Conservation (phyloP, 179 eudicot species). For the Heliamphora pulchella region DNA sequence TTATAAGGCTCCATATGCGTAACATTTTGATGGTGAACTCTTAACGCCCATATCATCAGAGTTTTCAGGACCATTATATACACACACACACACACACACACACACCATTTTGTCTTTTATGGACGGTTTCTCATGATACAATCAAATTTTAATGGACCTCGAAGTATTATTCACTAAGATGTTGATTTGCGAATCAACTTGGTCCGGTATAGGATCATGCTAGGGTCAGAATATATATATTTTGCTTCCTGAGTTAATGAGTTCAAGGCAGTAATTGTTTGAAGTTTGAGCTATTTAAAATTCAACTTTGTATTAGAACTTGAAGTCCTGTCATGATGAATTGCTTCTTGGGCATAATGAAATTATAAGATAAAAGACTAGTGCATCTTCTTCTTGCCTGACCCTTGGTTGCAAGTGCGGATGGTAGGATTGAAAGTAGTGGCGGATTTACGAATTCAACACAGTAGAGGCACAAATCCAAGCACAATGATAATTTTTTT, state of each 20-base stretch:
- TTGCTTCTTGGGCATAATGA: background rate
- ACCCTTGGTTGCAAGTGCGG: too few relatives aligned
- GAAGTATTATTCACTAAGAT: too few relatives aligned
- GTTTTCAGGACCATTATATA: background rate
- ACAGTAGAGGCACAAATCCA: too few relatives aligned
- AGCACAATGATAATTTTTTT: too few relatives aligned
- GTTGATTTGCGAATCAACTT: too few relatives aligned
- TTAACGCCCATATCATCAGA: background rate
- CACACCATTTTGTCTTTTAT: too few relatives aligned
- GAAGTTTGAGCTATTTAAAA: background rate
- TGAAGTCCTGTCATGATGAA: background rate
- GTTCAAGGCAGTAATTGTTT: background rate
- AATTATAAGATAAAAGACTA: background rate
- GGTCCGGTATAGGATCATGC: too few relatives aligned
- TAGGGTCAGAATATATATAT: background rate
- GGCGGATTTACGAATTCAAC: too few relatives aligned
- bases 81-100: too few relatives aligned
- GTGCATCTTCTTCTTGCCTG: background rate
- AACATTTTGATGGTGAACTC: background rate
- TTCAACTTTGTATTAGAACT: background rate
- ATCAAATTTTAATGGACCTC: too few relatives aligned
- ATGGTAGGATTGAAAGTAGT: too few relatives aligned
- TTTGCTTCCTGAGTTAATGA: background rate
- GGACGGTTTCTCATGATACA: too few relatives aligned
- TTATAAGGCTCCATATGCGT: background rate